Evolutionary conservation across 106 monocot species (phyloP).

Genomic region (Chionographis japonica): DNA sequence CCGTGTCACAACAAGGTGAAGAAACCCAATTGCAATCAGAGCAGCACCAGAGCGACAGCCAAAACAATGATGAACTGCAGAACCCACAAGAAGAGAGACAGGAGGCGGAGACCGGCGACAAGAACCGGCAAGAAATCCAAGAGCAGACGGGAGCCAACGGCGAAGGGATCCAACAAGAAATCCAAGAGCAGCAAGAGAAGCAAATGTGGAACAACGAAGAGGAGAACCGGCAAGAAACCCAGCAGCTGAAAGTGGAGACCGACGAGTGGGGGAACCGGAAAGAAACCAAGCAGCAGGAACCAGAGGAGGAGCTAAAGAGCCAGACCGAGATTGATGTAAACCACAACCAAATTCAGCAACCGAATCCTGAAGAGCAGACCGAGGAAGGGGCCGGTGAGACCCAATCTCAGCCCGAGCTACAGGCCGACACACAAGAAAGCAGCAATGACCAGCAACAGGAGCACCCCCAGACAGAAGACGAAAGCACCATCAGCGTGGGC

Average conservation of each 20-base stretch:
- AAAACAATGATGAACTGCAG: neutral
- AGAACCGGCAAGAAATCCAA: slow-evolving; percentile 4
- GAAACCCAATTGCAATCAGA: too few species aligned
- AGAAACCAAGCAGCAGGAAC: neutral
- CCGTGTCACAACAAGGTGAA: too few species aligned
- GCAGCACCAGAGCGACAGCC: too few species aligned
- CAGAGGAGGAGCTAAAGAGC: too few species aligned
- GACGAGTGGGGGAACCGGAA: slow-evolving; percentile 1
- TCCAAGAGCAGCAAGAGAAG: slow-evolving; percentile 14
- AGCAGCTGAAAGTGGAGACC: neutral
- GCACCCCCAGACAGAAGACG: neutral
- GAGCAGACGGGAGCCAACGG: slow-evolving; percentile 9
- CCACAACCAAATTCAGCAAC: neutral
- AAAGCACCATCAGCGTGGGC: neutral
- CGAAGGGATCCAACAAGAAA: neutral
- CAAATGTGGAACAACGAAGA: neutral
- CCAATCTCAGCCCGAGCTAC: neutral
- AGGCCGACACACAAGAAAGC: neutral
- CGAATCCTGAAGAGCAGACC: neutral
- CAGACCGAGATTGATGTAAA: slow-evolving; percentile 8
- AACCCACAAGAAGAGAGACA: neutral
- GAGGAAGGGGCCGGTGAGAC: slow-evolving; percentile 5
- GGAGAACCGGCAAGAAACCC: slow-evolving; percentile 8
- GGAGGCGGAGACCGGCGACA: neutral
- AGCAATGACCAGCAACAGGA: neutral